Evolutionary conservation across 2,329 filamentous ascomycete species (phyloP).

Genomic region (Colletotrichum filicis): DNA sequence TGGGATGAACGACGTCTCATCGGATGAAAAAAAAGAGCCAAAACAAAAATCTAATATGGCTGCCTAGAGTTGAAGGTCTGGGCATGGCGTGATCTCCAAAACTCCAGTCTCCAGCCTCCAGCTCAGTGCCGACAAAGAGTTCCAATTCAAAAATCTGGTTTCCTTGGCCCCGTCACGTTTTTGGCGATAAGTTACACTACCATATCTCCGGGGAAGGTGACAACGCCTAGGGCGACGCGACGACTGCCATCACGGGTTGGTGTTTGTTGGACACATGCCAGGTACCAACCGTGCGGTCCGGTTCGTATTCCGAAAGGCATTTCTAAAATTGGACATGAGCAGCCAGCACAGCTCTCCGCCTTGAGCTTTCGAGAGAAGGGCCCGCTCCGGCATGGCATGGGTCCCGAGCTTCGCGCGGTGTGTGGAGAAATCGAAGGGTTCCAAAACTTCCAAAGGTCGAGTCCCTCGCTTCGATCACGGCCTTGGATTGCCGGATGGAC

Average conservation of each 20-base stretch:
- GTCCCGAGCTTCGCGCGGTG: neutral
- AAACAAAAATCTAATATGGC: neutral
- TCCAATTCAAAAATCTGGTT: too few relatives aligned
- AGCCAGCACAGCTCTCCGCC: neutral
- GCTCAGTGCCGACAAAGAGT: too few relatives aligned
- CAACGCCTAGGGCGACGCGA: neutral
- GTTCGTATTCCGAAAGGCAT: slow-evolving; percentile 18
- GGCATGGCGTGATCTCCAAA: slow-evolving; percentile 3
- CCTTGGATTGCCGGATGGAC: neutral
- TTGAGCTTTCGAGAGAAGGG: neutral
- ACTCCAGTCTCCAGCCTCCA: too few relatives aligned
- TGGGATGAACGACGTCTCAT: slow-evolving; percentile 19
- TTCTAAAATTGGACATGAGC: slow-evolving; percentile 30
- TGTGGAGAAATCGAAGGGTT: slow-evolving; percentile 19
- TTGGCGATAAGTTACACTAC: neutral
- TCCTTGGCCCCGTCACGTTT: too few relatives aligned
- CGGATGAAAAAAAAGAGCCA: slow-evolving; percentile 3
- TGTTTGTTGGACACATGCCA: neutral
- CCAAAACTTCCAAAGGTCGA: neutral
- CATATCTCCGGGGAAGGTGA: neutral
- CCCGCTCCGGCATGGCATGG: slow-evolving; percentile 5
- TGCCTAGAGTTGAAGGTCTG: slow-evolving; percentile 1
- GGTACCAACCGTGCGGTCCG: slow-evolving; percentile 18
- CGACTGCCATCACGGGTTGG: neutral
- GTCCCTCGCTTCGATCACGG: slow-evolving; percentile 1